phyloP scores from a whole-genome alignment of 257 asterid genomes.

The Galeopsis tetrahit region DNA sequence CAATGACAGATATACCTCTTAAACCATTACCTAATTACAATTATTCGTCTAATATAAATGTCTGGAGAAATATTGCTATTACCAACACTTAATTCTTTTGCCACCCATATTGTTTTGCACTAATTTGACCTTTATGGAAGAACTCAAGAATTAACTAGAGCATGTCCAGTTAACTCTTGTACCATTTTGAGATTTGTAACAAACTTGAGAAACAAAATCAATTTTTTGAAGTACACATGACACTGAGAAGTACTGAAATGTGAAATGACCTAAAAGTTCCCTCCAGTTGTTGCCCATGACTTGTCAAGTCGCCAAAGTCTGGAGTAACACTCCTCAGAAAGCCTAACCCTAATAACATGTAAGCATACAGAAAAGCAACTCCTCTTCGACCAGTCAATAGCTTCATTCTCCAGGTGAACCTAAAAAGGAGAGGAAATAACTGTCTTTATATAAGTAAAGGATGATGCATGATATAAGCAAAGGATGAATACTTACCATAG shows the following conservation, averaged over 20 bases:
- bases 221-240: slow-evolving; percentile 21
- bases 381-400: slow-evolving; percentile 94
- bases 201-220: slow-evolving; percentile 17
- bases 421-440: slow-evolving; percentile 45
- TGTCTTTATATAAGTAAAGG: slow-evolving; percentile 26
- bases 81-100: background rate
- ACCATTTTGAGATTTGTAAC: background rate
- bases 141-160: slow-evolving; percentile 18
- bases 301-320: slow-evolving; percentile 86
- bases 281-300: slow-evolving; percentile 92
- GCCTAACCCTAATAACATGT: slow-evolving; percentile 97
- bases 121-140: background rate
- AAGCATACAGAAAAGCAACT: slow-evolving; percentile 86
- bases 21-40: slow-evolving; percentile 17
- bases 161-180: background rate
- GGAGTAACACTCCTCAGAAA: slow-evolving; percentile 91
- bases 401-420: slow-evolving; percentile 99
- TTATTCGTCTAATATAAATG: background rate
- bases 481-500: slow-evolving; percentile 62
- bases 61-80: background rate
- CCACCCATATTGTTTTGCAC: background rate
- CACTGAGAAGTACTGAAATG: slow-evolving; percentile 31
- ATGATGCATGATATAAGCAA: slow-evolving; percentile 19
- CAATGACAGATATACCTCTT: slow-evolving; percentile 1
- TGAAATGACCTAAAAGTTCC: slow-evolving; percentile 89